phyloP scores from a whole-genome alignment of 805 yeast species.

The Lachancea sp. region DNA sequence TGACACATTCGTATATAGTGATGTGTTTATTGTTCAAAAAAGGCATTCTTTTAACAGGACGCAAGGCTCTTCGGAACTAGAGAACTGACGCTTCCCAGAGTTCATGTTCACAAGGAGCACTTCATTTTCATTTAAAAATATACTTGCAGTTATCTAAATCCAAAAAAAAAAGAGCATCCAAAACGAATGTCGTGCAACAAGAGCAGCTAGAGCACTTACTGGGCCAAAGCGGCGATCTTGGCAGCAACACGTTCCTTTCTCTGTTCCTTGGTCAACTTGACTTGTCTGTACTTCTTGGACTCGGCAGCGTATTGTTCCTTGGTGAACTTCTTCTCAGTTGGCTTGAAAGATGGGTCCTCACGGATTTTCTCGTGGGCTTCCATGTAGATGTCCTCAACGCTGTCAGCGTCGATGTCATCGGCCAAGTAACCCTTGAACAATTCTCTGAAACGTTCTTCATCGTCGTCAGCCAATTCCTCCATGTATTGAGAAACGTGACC shows the following conservation, averaged over 20 bases:
- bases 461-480: conserved; percentile 99
- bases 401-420: conserved; percentile 96
- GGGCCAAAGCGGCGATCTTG: conserved; percentile 87
- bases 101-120: not conserved
- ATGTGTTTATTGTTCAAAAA: too few species aligned
- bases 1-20: not conserved
- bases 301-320: conserved; percentile 97
- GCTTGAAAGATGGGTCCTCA: conserved; percentile 88
- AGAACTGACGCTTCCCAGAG: too few species aligned
- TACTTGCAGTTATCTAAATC: not conserved
- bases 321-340: conserved; percentile 87
- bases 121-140: not conserved
- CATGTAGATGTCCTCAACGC: conserved; percentile 88
- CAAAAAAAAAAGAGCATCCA: not conserved
- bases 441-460: conserved; percentile 97
- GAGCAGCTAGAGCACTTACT: conserved; percentile 16
- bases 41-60: too few species aligned
- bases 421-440: conserved; percentile 94
- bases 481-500: conserved; percentile 99
- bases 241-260: conserved; percentile 82
- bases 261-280: conserved; percentile 86
- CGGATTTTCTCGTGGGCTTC: conserved; percentile 95
- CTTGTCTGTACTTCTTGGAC: conserved; percentile 85
- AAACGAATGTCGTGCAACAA: not conserved
- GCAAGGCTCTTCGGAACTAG: too few species aligned